Evolutionary conservation across 1,284 basidiomycete genomes (phyloP), one percentile per base, ranked within the genome.

Genomic region (Ustilago cynodontis): DNA sequence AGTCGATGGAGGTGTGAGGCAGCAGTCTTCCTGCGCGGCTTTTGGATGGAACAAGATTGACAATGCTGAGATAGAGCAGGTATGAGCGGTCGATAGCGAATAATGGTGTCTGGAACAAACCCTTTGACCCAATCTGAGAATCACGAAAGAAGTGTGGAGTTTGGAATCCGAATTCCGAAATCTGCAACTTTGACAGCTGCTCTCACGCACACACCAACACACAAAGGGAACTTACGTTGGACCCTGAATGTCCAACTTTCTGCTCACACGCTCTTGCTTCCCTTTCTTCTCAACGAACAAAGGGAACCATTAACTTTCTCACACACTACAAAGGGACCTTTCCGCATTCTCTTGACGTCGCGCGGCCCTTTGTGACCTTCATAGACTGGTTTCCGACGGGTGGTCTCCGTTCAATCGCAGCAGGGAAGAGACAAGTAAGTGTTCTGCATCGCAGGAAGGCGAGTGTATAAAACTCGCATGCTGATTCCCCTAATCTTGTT

Each of bases 251-350:
- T n/a, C n/a, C 11, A 9, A 18, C 7, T 43, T 43, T 7, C 20
- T 43, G 1, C 16, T 43, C 41, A 20, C 41, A n/a, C 41, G 16
- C 41, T 6, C 41, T 20, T 20, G 5, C 41, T 43, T 20, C n/a
- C 41, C 41, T 43, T 43, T 43, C 41, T 43, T 20, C 20, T n/a
- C 2, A 43, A 20, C 41, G n/a, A 43, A 43, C 41, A 43, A 43
- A 43, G 41, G 41, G 41, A 43, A 20, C 41, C 9, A 43, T 43
- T n/a, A 43, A 20, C 41, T 43, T 43, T 43, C 41, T 43, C 41
- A 43, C 41, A 11, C 41, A 43, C 7, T 20, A 43, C 41, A 43
- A 43, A 43, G 41, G 41, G 41, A 43, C 18, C n/a, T 20, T 43
- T 8, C 41, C 4, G 20, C 41, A 37, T 16, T 37, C 18, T n/a